A percentile compares a stretch with the other conserved stretches of the same genome.
phyloP scores from a whole-genome alignment of 176 grass and related monocot genomes.

The Raddia guianensis region DNA sequence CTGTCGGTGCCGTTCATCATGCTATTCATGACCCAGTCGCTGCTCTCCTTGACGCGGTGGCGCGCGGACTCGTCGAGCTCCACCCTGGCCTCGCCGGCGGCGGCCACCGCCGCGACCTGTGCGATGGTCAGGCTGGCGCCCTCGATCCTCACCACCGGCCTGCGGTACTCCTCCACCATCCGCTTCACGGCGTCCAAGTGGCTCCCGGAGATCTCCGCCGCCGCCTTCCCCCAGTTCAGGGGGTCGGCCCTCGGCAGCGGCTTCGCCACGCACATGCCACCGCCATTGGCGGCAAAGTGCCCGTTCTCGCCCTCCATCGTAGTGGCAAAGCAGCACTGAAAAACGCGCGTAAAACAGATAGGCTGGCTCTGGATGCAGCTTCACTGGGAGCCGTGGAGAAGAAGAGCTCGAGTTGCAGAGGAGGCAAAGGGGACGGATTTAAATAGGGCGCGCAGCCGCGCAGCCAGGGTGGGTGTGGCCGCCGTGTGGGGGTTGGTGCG shows the following conservation, averaged over 20 bases:
- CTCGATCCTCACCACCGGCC: slow-evolving; percentile 58
- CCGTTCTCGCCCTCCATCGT: slow-evolving; percentile 42
- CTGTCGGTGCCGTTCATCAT: slow-evolving; percentile 85
- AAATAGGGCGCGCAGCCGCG: slow-evolving; percentile 52
- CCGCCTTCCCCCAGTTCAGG: slow-evolving; percentile 65
- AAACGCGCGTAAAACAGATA: neutral
- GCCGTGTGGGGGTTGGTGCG: slow-evolving; percentile 34
- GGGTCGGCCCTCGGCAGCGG: slow-evolving; percentile 46
- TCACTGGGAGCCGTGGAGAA: neutral
- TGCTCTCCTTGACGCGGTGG: slow-evolving; percentile 77
- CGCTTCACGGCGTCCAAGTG: slow-evolving; percentile 75
- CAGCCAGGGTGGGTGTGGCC: neutral
- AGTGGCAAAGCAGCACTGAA: neutral
- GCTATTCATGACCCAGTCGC: slow-evolving; percentile 81
- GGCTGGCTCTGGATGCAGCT: neutral
- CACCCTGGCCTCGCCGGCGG: slow-evolving; percentile 45
- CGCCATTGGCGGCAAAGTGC: slow-evolving; percentile 19
- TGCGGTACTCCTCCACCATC: slow-evolving; percentile 75
- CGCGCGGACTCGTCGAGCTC: slow-evolving; percentile 73
- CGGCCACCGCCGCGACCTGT: slow-evolving; percentile 76
- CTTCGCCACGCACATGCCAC: slow-evolving; percentile 33
- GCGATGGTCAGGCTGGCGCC: slow-evolving; percentile 71
- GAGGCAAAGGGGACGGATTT: slow-evolving; percentile 26
- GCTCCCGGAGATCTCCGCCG: slow-evolving; percentile 54
- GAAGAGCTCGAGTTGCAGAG: slow-evolving; percentile 32